Evolutionary conservation across 2,329 filamentous ascomycete species (phyloP).

Genomic region (Penicillium freii): DNA sequence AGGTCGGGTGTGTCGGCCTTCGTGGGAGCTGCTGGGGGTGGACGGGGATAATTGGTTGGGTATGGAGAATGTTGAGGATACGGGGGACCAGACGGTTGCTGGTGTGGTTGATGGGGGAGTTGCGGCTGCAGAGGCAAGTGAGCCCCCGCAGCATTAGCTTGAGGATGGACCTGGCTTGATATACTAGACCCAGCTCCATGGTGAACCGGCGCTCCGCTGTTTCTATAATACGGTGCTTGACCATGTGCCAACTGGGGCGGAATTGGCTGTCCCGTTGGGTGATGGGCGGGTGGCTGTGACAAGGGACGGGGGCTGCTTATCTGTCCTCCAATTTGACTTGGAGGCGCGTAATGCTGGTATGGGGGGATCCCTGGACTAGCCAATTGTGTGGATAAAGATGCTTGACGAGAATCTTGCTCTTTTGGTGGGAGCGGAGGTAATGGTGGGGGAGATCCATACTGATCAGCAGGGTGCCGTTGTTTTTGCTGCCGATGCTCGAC

Average conservation of each 20-base stretch:
- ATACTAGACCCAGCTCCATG: background rate
- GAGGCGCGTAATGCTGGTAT: constrained; percentile 24
- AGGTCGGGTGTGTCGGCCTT: constrained; percentile 53
- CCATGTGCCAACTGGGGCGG: constrained; percentile 3
- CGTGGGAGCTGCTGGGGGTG: constrained; percentile 23
- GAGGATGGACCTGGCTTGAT: background rate
- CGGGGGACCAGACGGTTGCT: constrained; percentile 22
- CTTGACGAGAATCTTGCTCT: constrained; percentile 23
- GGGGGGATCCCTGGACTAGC: constrained; percentile 11
- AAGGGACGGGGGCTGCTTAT: constrained; percentile 1
- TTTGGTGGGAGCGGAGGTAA: constrained; percentile 42
- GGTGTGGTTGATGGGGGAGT: constrained; percentile 24
- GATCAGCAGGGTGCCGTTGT: constrained; percentile 21
- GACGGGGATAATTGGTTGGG: constrained; percentile 25
- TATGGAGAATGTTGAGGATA: constrained; percentile 35
- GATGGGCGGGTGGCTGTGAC: constrained; percentile 1
- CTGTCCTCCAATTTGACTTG: constrained; percentile 1
- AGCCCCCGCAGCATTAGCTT: constrained; percentile 2
- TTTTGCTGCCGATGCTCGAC: constrained; percentile 15
- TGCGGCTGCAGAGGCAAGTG: constrained; percentile 22
- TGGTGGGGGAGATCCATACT: constrained; percentile 33
- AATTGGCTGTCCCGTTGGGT: constrained; percentile 5
- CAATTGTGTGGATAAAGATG: constrained; percentile 12
- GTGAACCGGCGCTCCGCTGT: background rate
- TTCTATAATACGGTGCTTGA: constrained; percentile 4